phyloP scores from a whole-genome alignment of 148 eudicot genomes.

The Vaccinium vitisidaea region DNA sequence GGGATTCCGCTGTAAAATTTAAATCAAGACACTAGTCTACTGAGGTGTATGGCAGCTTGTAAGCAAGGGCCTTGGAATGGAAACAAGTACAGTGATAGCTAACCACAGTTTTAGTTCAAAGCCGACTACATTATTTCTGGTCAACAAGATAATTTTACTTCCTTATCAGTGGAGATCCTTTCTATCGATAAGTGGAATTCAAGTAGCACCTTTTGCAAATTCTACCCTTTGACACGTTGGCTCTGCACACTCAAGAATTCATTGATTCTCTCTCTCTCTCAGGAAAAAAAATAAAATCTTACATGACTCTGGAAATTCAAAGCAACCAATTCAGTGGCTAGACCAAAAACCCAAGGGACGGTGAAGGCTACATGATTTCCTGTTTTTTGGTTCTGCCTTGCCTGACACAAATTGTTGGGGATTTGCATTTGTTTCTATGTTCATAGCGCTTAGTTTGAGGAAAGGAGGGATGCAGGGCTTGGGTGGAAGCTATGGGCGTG shows the following conservation, averaged over 20 bases:
- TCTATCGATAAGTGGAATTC: not conserved
- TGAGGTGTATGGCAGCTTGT: not conserved
- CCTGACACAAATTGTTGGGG: not conserved
- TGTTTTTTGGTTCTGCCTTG: not conserved
- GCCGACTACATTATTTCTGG: not conserved
- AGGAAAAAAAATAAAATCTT: not conserved
- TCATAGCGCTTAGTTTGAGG: not conserved
- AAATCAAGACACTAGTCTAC: not conserved
- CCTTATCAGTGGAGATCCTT: not conserved
- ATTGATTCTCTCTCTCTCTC: too few relatives aligned
- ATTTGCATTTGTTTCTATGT: not conserved
- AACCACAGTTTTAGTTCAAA: not conserved
- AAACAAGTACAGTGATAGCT: not conserved
- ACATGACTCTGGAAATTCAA: not conserved
- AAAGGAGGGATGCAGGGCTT: not conserved
- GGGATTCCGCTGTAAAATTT: not conserved
- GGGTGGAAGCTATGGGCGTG: not conserved
- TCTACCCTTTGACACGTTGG: not conserved
- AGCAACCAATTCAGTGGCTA: not conserved
- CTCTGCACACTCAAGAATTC: not conserved
- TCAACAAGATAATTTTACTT: not conserved
- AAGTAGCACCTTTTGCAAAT: not conserved
- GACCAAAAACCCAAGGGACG: not conserved
- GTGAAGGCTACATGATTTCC: not conserved
- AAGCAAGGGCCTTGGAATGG: not conserved